Percentiles rank a stretch among this genome's conserved stretches.
These are phyloP conservation scores for Polytrichum formosum DNA, from an alignment of 225 moss, liverwort and hornwort genomes.

Conservation along the genomic window DNA sequence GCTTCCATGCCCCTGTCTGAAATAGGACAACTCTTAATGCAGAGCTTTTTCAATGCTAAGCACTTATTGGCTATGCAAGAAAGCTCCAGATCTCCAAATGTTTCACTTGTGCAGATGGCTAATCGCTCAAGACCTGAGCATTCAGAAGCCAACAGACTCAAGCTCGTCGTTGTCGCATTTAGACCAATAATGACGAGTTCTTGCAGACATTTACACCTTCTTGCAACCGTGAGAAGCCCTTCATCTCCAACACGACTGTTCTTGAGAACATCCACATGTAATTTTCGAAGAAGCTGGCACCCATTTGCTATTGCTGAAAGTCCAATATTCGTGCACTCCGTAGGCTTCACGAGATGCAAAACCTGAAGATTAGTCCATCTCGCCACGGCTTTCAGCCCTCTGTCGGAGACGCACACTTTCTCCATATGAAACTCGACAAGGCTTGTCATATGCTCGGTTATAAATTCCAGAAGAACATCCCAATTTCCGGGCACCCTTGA, in stretches of 20 bases:
- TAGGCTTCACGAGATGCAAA: conserved; percentile 79
- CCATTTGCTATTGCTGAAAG: conserved; percentile 89
- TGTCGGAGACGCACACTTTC: conserved; percentile 70
- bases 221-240: conserved; percentile 84
- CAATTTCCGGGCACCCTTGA: conserved; percentile 84
- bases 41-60: conserved; percentile 84
- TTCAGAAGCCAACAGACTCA: conserved; percentile 85
- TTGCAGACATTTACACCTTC: conserved; percentile 73
- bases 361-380: conserved; percentile 82
- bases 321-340: conserved; percentile 82
- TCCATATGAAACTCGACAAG: conserved; percentile 97
- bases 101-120: conserved; percentile 93
- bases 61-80: conserved; percentile 83
- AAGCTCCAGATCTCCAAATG: conserved; percentile 92
- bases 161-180: conserved; percentile 75
- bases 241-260: conserved; percentile 88
- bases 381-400: conserved; percentile 74
- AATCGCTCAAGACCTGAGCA: conserved; percentile 82
- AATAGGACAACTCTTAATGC: conserved; percentile 94
- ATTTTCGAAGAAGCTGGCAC: conserved; percentile 78
- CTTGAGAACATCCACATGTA: conserved; percentile 97
- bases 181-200: conserved; percentile 92
- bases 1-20: conserved; percentile 95
- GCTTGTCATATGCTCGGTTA: conserved; percentile 90
- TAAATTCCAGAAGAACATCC: conserved; percentile 85